Evolutionary conservation across 2,329 filamentous ascomycete genomes (phyloP).

Genomic region (Aureobasidium musti): DNA sequence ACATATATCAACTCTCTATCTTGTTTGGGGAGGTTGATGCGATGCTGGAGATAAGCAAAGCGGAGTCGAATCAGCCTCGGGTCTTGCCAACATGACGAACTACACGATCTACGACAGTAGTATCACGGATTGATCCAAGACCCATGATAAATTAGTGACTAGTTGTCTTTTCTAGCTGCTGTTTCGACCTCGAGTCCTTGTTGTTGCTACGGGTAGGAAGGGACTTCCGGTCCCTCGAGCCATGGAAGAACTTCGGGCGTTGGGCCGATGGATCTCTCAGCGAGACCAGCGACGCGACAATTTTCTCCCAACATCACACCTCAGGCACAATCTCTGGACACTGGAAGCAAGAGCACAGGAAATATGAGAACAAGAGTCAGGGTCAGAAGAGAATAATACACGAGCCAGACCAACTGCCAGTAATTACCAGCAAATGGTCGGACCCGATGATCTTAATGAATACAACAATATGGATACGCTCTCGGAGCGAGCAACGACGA

Average conservation of each 20-base stretch:
- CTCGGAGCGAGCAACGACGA: constrained; percentile 21
- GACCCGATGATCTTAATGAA: constrained; percentile 3
- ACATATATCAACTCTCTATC: background rate
- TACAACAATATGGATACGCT: constrained; percentile 21
- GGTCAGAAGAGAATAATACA: constrained; percentile 17
- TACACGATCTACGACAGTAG: too few relatives aligned
- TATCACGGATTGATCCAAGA: too few relatives aligned
- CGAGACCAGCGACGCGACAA: constrained; percentile 2
- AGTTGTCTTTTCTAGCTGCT: background rate
- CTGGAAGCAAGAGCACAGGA: constrained; percentile 1
- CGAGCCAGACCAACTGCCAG: constrained; percentile 12
- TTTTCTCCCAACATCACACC: constrained; percentile 5
- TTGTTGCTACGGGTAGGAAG: background rate
- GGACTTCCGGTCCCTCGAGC: background rate
- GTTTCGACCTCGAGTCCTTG: background rate
- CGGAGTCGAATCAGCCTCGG: background rate
- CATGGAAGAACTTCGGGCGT: constrained; percentile 5
- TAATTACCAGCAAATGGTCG: background rate
- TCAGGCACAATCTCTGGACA: background rate
- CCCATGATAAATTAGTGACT: too few relatives aligned
- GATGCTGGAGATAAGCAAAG: constrained; percentile 5
- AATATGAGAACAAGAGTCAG: background rate
- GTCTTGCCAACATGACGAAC: background rate
- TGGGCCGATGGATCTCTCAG: background rate
- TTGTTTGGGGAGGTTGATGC: constrained; percentile 2